phyloP scores from a whole-genome alignment of 345 rosid genomes.

The Ricinus communis region DNA sequence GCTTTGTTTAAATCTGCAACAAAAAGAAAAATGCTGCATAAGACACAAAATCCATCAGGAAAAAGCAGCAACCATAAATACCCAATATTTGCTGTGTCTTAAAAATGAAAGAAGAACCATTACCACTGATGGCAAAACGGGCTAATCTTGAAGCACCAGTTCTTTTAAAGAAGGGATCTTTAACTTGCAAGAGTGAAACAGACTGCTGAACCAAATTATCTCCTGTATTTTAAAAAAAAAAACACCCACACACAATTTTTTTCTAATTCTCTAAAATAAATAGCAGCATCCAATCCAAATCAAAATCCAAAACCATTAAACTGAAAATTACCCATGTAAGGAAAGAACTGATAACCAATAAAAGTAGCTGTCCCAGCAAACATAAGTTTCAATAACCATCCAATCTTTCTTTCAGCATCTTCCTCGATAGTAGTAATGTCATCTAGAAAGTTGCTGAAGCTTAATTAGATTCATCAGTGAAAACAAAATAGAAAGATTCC shows the following conservation, averaged over 20 bases:
- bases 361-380: slow-evolving; percentile 74
- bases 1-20: too few relatives aligned
- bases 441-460: slow-evolving; percentile 36
- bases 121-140: slow-evolving; percentile 83
- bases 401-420: slow-evolving; percentile 82
- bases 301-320: background rate
- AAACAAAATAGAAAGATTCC: background rate
- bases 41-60: slow-evolving; percentile 6
- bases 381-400: slow-evolving; percentile 76
- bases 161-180: slow-evolving; percentile 91
- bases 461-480: background rate
- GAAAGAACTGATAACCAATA: slow-evolving; percentile 79
- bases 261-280: background rate
- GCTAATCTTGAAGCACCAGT: slow-evolving; percentile 90
- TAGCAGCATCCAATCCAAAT: background rate
- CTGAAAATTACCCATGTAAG: slow-evolving; percentile 63
- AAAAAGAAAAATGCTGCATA: too few relatives aligned
- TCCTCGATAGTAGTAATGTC: slow-evolving; percentile 62
- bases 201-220: slow-evolving; percentile 87
- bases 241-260: background rate
- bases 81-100: background rate
- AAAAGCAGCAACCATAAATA: background rate
- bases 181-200: slow-evolving; percentile 74
- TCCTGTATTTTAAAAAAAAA: slow-evolving; percentile 40
- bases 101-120: background rate